Base-by-base conservation (phyloP, 768 basidiomycete genomes). In the Termitomyces sp. region DNA sequence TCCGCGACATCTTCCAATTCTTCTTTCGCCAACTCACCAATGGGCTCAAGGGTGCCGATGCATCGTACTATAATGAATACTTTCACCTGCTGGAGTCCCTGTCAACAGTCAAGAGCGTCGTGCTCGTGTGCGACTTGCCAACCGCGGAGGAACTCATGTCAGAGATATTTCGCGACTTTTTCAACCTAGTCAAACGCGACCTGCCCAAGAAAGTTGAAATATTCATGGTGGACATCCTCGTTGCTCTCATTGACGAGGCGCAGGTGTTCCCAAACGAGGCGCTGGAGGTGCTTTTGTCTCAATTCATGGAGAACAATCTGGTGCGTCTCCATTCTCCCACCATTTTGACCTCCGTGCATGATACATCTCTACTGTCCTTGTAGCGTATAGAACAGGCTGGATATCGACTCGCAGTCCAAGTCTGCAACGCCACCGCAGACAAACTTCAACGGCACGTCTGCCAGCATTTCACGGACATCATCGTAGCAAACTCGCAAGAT, bases 1-100 rank as follows among this genome's bases (percentile, higher is more conserved):
- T 98, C 36, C 81, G 91, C 76, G 94, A 97, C 71, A 95, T 98
- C 68, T 99, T 99, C 72, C 86, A 94, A 64, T 98, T 99, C 79
- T 92, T 98, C 81, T 86, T 94, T 68, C 78, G 85, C 36, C 96
- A 97, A 69, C 85, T 99, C 56, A 75, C 79, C 2, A 78, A 77
- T 1, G 87, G 87, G 1, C 84, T 94, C 65, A 88, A 87, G 61
- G 83, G 86, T 39, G 74, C 85, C 0, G 91, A 95, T 56, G 80
- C 87, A 0, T 82, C 92, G 0, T 96, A 94, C 67, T 96, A 93
- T 69, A 84, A 87, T 56, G 88, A 98, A 71, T 98, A 97, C 72
- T 96, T 88, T 65, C 93, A 94, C 67, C 81, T 98, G n/a, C 81
- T 98, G 29, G 94, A 98, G 65, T 92, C 88, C 26, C 78, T 99